These are phyloP conservation scores for Flaveria bidentis DNA, from an alignment of 129 eudicot species.

Conservation along the genomic window DNA sequence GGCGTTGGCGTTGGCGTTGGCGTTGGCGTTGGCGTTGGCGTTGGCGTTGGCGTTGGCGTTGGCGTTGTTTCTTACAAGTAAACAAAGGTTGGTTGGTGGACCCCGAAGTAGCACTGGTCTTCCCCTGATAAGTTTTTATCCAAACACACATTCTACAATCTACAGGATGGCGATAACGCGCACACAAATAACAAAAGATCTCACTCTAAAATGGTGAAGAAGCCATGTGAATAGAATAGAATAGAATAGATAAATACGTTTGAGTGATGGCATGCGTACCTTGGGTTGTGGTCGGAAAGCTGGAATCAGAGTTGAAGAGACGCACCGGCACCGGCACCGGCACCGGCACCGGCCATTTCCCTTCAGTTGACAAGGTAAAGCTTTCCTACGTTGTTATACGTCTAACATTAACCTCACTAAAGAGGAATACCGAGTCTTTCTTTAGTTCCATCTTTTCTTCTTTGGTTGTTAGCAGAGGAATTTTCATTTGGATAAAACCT, in stretches of 20 bases:
- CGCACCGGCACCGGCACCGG: constrained; percentile 46
- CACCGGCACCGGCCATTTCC: constrained; percentile 45
- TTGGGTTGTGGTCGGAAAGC: constrained; percentile 55
- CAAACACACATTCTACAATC: constrained; percentile 20
- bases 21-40: no score
- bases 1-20: no score
- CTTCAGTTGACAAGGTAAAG: constrained; percentile 58
- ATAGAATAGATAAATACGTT: not conserved
- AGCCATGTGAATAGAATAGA: no score
- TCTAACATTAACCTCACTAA: no score
- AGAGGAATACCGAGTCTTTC: no score
- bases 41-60: no score
- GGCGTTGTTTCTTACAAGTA: no score
- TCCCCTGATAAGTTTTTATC: constrained; percentile 37
- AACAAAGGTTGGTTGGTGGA: not conserved
- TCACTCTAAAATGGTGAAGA: no score
- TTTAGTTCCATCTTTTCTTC: not conserved
- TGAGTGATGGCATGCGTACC: constrained; percentile 71
- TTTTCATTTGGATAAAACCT: constrained; percentile 8
- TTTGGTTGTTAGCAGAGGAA: constrained; percentile 32
- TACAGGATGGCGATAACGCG: constrained; percentile 40
- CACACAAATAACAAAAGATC: not conserved
- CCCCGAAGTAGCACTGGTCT: not conserved
- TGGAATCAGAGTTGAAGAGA: constrained; percentile 64
- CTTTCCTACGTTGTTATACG: not conserved